Evolutionary conservation across 2,329 filamentous ascomycete genomes (phyloP).

Genomic region (Dactylella cylindrospora): DNA sequence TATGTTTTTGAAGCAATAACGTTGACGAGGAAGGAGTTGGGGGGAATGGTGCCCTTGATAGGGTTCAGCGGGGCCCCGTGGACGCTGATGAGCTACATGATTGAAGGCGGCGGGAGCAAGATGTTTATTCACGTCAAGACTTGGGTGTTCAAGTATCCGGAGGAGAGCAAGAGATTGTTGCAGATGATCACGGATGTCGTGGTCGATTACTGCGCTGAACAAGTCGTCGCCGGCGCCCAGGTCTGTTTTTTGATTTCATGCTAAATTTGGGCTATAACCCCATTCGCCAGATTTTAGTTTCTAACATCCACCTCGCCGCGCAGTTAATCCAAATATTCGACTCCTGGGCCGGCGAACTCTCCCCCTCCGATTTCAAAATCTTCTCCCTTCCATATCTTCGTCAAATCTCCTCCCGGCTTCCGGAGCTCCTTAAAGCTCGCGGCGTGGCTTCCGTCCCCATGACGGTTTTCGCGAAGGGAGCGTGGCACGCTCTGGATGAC

Average conservation of each 20-base stretch:
- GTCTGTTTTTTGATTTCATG: conserved; percentile 53
- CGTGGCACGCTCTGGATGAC: conserved; percentile 89
- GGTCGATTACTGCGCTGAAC: conserved; percentile 87
- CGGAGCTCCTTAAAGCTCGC: conserved; percentile 70
- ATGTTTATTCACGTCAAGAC: conserved; percentile 92
- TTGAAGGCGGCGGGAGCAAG: conserved; percentile 94
- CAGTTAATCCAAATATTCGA: conserved; percentile 94
- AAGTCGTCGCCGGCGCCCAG: conserved; percentile 91
- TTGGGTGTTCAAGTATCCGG: conserved; percentile 88
- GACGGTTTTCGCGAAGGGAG: conserved; percentile 97
- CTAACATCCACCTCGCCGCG: not conserved
- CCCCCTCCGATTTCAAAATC: conserved; percentile 75
- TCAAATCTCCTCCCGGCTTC: conserved; percentile 79
- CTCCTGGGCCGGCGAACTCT: conserved; percentile 94
- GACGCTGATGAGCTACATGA: conserved; percentile 98
- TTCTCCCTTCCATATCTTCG: conserved; percentile 85
- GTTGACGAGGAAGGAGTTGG: conserved; percentile 81
- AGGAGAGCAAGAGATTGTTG: conserved; percentile 76
- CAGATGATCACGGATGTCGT: conserved; percentile 92
- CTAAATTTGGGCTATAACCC: too few species aligned
- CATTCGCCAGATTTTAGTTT: too few species aligned
- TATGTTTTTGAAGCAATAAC: conserved; percentile 98
- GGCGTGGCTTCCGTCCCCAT: conserved; percentile 82
- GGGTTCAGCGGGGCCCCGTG: conserved; percentile 97
- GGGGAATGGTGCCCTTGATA: conserved; percentile 85